Percentiles rank a stretch among this genome's conserved stretches.
Evolutionary conservation across 495 filamentous ascomycete species (phyloP).

Genomic region (Aspergillus asperescens): DNA sequence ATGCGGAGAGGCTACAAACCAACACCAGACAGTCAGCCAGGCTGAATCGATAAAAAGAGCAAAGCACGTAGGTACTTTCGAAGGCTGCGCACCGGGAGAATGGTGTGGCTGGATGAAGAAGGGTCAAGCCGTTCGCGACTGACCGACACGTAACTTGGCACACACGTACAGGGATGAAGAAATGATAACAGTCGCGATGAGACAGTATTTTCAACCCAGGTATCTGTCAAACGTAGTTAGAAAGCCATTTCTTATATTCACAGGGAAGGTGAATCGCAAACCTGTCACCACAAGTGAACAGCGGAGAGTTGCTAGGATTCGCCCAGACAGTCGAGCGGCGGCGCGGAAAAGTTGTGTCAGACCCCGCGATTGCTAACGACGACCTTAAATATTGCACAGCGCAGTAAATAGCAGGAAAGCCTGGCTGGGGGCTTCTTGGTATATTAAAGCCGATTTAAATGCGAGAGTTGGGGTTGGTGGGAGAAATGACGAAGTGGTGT

Average conservation of each 20-base stretch:
- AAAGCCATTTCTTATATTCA: not conserved
- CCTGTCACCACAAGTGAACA: not conserved
- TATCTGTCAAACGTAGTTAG: not conserved
- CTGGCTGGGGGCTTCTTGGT: not conserved
- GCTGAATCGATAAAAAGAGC: not conserved
- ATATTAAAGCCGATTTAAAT: not conserved
- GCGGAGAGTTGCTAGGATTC: not conserved
- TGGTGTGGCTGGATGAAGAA: not conserved
- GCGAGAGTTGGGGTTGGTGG: not conserved
- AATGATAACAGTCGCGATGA: not conserved
- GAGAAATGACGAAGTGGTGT: not conserved
- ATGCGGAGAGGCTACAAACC: constrained; percentile 11
- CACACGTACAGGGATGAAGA: not conserved
- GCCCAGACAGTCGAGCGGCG: not conserved
- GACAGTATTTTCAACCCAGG: not conserved
- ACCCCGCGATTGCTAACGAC: not conserved
- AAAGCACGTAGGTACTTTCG: not conserved
- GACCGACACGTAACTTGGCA: constrained; percentile 1
- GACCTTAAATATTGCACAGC: not conserved
- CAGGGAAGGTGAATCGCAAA: not conserved
- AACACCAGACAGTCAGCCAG: not conserved
- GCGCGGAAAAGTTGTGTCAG: not conserved
- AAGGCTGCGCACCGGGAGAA: not conserved
- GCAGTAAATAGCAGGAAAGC: not conserved
- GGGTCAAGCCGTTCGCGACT: not conserved